A percentile compares a stretch with the other conserved stretches of the same genome.
phyloP scores from a whole-genome alignment of 1,284 basidiomycete genomes.

The Ceratobasidium sp. region DNA sequence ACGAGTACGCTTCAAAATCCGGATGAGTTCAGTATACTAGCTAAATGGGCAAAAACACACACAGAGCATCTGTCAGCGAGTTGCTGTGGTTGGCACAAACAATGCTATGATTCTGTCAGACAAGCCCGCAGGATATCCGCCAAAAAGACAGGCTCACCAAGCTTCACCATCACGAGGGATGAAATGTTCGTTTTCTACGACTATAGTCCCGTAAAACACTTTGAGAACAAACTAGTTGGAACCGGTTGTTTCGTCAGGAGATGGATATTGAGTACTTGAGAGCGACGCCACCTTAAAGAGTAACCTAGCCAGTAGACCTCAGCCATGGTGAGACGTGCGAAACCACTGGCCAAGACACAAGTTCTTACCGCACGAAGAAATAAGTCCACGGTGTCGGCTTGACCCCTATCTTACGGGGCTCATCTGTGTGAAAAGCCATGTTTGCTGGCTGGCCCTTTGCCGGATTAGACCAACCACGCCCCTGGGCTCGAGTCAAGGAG shows the following conservation, averaged over 20 bases:
- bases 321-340: neutral
- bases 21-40: neutral
- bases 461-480: neutral
- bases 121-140: neutral
- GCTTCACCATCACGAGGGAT: conserved; percentile 77
- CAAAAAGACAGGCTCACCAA: conserved; percentile 62
- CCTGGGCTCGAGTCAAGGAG: neutral
- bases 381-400: conserved; percentile 46
- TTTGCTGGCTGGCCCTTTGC: neutral
- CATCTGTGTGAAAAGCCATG: neutral
- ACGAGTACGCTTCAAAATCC: conserved; percentile 66
- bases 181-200: conserved; percentile 79
- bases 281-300: conserved; percentile 39
- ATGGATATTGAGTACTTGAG: neutral
- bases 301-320: conserved; percentile 17
- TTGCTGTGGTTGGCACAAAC: conserved; percentile 86
- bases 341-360: neutral
- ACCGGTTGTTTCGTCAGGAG: neutral
- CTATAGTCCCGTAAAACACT: conserved; percentile 87
- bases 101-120: conserved; percentile 57
- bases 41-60: conserved; percentile 52
- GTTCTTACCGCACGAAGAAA: conserved; percentile 45
- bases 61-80: conserved; percentile 86
- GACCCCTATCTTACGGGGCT: neutral
- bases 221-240: conserved; percentile 82